These are phyloP conservation scores for Solanum chacoense DNA, from an alignment of 305 asterid species.

Conservation along the genomic window DNA sequence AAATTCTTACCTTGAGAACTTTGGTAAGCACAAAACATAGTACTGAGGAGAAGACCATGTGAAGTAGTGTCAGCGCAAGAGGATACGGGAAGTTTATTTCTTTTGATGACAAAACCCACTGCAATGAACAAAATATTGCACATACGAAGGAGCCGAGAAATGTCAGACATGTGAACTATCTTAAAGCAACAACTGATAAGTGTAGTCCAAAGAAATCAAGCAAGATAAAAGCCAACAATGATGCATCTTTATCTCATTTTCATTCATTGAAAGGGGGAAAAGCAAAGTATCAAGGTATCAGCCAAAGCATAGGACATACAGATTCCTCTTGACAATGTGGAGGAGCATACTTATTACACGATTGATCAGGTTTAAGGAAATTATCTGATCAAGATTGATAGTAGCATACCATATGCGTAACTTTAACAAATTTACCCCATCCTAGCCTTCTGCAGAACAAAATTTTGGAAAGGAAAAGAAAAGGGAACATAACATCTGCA, in stretches of 20 bases:
- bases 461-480: background rate
- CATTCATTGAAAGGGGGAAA: background rate
- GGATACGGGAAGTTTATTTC: constrained; percentile 93
- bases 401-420: background rate
- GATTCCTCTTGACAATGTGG: background rate
- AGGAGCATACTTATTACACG: background rate
- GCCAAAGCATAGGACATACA: background rate
- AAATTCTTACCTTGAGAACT: constrained; percentile 57
- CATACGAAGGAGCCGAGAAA: background rate
- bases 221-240: background rate
- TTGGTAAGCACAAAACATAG: constrained; percentile 73
- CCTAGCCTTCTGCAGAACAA: background rate
- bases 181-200: background rate
- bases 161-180: background rate
- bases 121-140: constrained; percentile 15
- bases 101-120: constrained; percentile 93
- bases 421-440: background rate
- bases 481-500: background rate
- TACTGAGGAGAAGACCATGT: constrained; percentile 91
- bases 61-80: constrained; percentile 89
- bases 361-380: background rate
- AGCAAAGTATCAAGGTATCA: background rate
- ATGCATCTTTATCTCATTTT: background rate
- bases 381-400: background rate
- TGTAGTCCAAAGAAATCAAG: background rate